A percentile compares a stretch with the other conserved stretches of the same genome.
Evolutionary conservation across 495 filamentous ascomycete genomes (phyloP).

Genomic region (Chaetomium cochliodes): DNA sequence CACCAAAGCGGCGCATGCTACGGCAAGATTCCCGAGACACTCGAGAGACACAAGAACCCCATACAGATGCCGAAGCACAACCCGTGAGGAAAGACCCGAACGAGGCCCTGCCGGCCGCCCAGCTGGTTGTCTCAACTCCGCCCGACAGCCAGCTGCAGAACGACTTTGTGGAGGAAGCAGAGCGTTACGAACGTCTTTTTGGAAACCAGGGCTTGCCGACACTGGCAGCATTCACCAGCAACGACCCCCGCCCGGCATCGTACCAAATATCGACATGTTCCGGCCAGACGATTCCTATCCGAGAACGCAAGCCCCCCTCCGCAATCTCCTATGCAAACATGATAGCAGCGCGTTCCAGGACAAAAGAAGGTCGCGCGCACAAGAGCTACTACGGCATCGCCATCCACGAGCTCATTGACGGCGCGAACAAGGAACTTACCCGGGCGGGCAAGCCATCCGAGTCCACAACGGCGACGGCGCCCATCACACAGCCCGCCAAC

Average conservation of each 20-base stretch:
- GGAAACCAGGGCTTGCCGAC: conserved; percentile 14
- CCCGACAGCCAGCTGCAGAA: conserved; percentile 25
- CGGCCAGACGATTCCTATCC: conserved; percentile 59
- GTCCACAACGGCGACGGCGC: conserved; percentile 19
- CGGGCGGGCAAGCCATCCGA: conserved; percentile 28
- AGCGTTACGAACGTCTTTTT: conserved; percentile 34
- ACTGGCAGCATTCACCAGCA: conserved; percentile 13
- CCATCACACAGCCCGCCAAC: conserved; percentile 30
- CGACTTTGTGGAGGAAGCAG: conserved; percentile 28
- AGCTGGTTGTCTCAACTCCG: conserved; percentile 18
- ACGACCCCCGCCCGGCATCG: conserved; percentile 24
- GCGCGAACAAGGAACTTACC: conserved; percentile 53
- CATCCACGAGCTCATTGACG: conserved; percentile 76
- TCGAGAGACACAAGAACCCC: not conserved
- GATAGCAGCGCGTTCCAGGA: conserved; percentile 65
- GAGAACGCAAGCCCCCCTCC: conserved; percentile 47
- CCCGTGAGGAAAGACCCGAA: not conserved
- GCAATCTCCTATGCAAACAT: conserved; percentile 64
- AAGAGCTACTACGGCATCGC: conserved; percentile 89
- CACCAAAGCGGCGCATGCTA: conserved; percentile 43
- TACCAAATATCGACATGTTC: conserved; percentile 63
- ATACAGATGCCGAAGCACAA: not conserved
- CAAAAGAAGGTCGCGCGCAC: conserved; percentile 67
- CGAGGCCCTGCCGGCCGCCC: conserved; percentile 6
- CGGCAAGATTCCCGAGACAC: conserved; percentile 18